phyloP scores from a whole-genome alignment of 768 basidiomycete genomes.

The Termitomyces sp. region DNA sequence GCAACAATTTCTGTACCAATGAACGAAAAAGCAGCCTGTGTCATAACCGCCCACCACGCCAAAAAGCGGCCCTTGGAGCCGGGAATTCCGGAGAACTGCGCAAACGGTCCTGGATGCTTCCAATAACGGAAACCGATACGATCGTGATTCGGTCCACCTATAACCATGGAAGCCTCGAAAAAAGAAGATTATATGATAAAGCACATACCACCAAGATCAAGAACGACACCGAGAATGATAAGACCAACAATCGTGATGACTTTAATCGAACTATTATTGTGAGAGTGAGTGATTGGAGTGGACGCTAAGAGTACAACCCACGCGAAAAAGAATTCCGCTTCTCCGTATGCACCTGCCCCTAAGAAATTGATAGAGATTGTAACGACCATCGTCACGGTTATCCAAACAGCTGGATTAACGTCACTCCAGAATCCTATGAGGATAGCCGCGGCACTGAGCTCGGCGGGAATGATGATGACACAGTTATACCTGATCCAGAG shows the following conservation, averaged over 20 bases:
- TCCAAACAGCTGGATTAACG: slow-evolving; percentile 70
- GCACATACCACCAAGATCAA: slow-evolving; percentile 67
- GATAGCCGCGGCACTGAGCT: slow-evolving; percentile 69
- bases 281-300: not conserved
- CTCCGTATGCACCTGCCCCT: slow-evolving; percentile 76
- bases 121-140: slow-evolving; percentile 73
- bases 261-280: slow-evolving; percentile 61
- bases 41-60: slow-evolving; percentile 52
- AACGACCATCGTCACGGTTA: slow-evolving; percentile 69
- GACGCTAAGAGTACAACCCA: slow-evolving; percentile 32
- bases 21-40: slow-evolving; percentile 87
- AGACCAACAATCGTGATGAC: slow-evolving; percentile 78
- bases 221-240: slow-evolving; percentile 62
- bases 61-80: slow-evolving; percentile 75
- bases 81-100: slow-evolving; percentile 54
- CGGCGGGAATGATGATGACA: slow-evolving; percentile 64
- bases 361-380: slow-evolving; percentile 71
- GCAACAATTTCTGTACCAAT: slow-evolving; percentile 95
- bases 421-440: slow-evolving; percentile 71
- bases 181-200: not conserved
- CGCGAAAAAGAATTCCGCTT: slow-evolving; percentile 85
- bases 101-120: slow-evolving; percentile 87
- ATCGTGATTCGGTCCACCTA: slow-evolving; percentile 78
- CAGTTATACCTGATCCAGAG: slow-evolving; percentile 43
- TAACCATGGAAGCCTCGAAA: not conserved